Percentiles rank a stretch among this genome's conserved stretches.
Conservation (phyloP, 2,329 filamentous ascomycete genomes). For the Pestalotiopsis sp. region DNA sequence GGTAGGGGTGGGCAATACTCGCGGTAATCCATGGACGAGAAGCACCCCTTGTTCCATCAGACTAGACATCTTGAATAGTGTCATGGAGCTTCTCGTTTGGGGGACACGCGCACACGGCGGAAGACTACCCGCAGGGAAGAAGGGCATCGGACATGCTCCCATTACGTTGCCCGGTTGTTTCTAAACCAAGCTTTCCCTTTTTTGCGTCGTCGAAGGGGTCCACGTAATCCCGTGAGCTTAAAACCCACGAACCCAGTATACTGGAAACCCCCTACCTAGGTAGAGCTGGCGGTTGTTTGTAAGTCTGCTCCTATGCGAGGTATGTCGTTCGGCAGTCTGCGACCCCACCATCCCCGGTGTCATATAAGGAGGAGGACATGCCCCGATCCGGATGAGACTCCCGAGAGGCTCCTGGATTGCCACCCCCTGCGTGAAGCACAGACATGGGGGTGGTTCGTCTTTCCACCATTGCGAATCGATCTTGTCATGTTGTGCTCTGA, state of each 20-base stretch:
- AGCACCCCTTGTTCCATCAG: no score
- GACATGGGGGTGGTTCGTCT: background rate
- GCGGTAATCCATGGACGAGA: no score
- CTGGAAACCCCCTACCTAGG: background rate
- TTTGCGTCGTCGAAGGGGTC: background rate
- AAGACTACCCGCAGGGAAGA: no score
- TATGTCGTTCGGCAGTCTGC: background rate
- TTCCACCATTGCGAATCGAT: background rate
- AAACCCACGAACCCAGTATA: background rate
- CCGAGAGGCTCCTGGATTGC: background rate
- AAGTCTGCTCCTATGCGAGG: background rate
- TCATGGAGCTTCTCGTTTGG: no score
- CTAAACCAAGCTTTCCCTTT: background rate
- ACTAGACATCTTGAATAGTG: no score
- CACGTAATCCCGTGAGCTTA: background rate
- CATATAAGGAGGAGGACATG: background rate
- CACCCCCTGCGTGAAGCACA: background rate
- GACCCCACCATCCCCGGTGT: background rate
- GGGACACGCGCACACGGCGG: no score
- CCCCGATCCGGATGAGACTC: background rate
- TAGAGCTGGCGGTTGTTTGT: background rate
- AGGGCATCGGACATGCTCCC: background rate
- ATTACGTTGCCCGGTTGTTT: background rate
- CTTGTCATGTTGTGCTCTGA: background rate
- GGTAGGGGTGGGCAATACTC: background rate